Percentiles rank a stretch among this genome's conserved stretches.
phyloP scores from a whole-genome alignment of 2,329 filamentous ascomycete genomes.

The Fusarium sterilihyphosum region DNA sequence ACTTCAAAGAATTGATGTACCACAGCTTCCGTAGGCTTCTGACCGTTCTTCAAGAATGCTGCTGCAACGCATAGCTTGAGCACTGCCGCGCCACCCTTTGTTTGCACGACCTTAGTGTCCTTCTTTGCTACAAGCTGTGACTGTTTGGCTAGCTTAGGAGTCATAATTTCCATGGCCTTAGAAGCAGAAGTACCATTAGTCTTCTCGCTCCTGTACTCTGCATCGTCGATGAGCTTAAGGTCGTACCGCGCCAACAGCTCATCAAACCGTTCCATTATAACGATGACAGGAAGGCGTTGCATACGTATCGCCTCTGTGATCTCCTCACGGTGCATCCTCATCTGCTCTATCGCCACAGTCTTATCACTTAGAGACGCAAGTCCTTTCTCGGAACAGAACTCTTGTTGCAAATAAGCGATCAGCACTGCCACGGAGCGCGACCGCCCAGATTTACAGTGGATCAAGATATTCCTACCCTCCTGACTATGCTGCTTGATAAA shows the following conservation, averaged over 20 bases:
- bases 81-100: background rate
- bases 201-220: background rate
- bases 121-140: background rate
- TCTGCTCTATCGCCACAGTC: background rate
- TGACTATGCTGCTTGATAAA: background rate
- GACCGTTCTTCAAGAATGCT: background rate
- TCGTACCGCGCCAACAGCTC: background rate
- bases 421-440: background rate
- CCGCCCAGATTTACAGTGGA: background rate
- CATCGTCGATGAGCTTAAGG: background rate
- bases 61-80: background rate
- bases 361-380: background rate
- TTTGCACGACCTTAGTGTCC: background rate
- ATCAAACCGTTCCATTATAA: background rate
- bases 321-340: background rate
- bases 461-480: background rate
- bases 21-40: background rate
- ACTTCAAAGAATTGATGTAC: background rate
- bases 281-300: background rate
- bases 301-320: background rate
- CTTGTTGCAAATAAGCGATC: background rate
- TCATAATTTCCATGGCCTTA: rapidly evolving
- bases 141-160: rapidly evolving
- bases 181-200: rapidly evolving
- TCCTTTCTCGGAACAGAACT: background rate